Evolutionary conservation across 1,284 basidiomycete species (phyloP), one percentile per base, ranked within the genome.

Genomic region (Hemileia vastatrix): DNA sequence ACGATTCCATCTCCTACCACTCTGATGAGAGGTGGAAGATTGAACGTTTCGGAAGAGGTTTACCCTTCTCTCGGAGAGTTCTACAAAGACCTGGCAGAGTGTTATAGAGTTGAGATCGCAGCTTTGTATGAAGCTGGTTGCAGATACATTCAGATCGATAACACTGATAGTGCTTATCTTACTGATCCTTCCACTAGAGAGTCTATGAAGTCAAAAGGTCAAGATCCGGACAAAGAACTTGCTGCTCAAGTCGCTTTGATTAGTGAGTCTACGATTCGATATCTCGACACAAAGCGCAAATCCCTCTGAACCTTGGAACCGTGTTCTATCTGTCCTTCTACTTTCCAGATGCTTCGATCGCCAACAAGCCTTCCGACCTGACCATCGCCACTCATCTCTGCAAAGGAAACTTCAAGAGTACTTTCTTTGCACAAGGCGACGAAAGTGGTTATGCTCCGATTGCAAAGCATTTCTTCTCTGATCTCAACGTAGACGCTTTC

Each of bases 371-470:
- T 1, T 68, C 68, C 36, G 86, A 88, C 76, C 80, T 90, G 78
- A 81, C 77, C 44, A 77, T 85, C 31, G 83, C 86, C 8, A 76
- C 89, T 31, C 88, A 90, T 73, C 81, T 88, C 67, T 89, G 87
- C 76, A 81, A 87, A 57, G 86, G 87, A 21, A 90, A 90, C 78
- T 88, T 83, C 79, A 84, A 78, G 60, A 21, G 49, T 57, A n/a
- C 44, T 19, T 55, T 40, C 36, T 33, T 18, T 48, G 50, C 49
- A 61, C 4, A 32, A 71, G 88, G 87, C 76, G 79, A 80, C 24
- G 84, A 87, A 72, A 86, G 87, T 4, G 82, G 84, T 0, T 90
- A 90, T 72, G 83, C 82, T 72, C 81, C 79, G 43, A 88, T 90
- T 71, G 85, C 87, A 9, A 75, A 79, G 21, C 59, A 66, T 6